Evolutionary conservation across 106 monocot genomes (phyloP), one percentile per base, ranked within the genome.

Genomic region (Posidonia australis): DNA sequence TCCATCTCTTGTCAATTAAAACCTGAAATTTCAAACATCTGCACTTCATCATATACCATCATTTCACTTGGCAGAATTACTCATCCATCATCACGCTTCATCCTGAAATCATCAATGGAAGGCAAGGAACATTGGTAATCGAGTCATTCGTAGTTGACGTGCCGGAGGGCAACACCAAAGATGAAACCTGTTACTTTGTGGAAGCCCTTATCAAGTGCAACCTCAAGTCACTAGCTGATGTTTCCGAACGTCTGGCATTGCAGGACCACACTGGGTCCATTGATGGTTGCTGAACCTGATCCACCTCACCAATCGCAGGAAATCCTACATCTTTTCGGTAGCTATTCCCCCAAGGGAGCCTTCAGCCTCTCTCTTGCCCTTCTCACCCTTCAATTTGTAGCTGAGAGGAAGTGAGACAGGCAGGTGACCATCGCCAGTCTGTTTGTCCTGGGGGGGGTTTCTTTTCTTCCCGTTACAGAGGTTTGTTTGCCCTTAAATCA

Each of bases 121-220:
- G 78, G 65, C 86, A 83, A 2, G 93, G 89, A 10, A 93, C 93
- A 10, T 60, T 93, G 31, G 93, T 93, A 55, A 77, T 93, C 46
- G 93, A 93, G 64, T 93, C 93, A 6, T 94, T 89, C 28, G 78
- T 86, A 0, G 93, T 94, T 1, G 93, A 94, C 65, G 76, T 89
- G n/a, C 89, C 93, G 0, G 93, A 89, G 7, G 93, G 89, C 24
- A 94, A 94, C 76, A 94, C 89, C 27, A 67, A 84, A 19, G 93
- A 94, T 3, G 93, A 94, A 73, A 94, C 93, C 0, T 82, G 89
- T 71, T 89, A 73, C 71, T 89, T 94, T n/a, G 82, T 94, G 28
- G 89, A 89, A 79, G 81, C 86, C 10, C 54, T 94, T 44, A 86
- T 94, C 77, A 86, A 89, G 60, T 89, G 89, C 82, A 94, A 94